Base-by-base conservation (phyloP, 2,329 filamentous ascomycete species). In the Colletotrichum trifolii region DNA sequence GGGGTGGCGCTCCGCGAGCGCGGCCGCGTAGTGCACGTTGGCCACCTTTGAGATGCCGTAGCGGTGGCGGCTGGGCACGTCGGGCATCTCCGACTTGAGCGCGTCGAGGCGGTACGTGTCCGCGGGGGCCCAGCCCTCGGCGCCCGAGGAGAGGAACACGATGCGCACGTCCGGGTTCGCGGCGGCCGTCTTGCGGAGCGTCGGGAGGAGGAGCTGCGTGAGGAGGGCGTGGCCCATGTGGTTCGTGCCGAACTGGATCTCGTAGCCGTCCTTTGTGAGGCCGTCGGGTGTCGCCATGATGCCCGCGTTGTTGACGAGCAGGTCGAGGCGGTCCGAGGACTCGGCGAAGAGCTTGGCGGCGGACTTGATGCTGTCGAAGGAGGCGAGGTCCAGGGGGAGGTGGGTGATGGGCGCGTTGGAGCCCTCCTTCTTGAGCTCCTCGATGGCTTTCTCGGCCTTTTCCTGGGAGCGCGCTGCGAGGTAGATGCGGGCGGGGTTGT, bases 21-120 rank as follows among this genome's bases (percentile, higher is more conserved):
- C 69, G 2, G 70, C 68, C 1, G 75, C 71, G 63, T 72, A 75
- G 46, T 77, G 69, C 15, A 76, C 55, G 61, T 75, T 76, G 34
- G 75, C 72, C 15, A 77, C 62, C 69, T 78, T 78, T 61, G 71
- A 74, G 66, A 76, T 74, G 38, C 70, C 72, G 62, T 77, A 77
- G 17, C 72, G 71, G 54, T 69, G 70, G 7, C 69, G 53, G 11
- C 64, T 66, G 57, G 74, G 59, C 3, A 58, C 52, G 8, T 71
- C 70, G 36, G 67, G 39, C 63, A 65, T 69, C 39, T 50, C 53
- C 5, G 70, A 71, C 62, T 74, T 75, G 62, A 75, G 69, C 10
- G 67, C 70, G 25, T 72, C 71, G 67, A 78, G 77, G 12, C 69
- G 60, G 52, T 78, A 75, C 2, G 72, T 75, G 7, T 67, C 68